These are phyloP conservation scores for Penicillium hesseltinei DNA, from an alignment of 2,329 filamentous ascomycete species.

Conservation along the genomic window DNA sequence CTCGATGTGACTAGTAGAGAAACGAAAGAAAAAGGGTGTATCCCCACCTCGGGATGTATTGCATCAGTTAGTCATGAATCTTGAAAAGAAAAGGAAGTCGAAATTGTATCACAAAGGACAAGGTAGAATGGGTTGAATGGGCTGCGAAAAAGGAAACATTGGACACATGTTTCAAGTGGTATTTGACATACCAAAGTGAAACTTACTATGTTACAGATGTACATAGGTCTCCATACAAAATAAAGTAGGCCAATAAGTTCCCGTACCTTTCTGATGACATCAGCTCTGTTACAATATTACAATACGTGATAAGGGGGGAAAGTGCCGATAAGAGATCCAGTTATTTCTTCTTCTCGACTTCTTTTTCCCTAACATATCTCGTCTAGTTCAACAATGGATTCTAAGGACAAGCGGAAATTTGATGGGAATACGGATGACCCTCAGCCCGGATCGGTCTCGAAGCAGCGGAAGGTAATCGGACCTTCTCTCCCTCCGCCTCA, in stretches of 20 bases:
- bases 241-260: background rate
- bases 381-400: conserved; percentile 6
- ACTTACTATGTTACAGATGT: no score
- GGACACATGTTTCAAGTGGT: background rate
- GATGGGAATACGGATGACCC: conserved; percentile 1
- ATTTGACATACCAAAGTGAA: background rate
- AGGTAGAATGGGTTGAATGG: background rate
- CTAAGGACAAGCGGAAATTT: conserved; percentile 24
- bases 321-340: background rate
- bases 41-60: background rate
- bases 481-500: conserved; percentile 54
- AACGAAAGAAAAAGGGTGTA: background rate
- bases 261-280: background rate
- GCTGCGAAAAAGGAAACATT: no score
- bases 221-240: background rate
- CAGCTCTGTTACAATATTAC: background rate
- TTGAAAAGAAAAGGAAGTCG: no score
- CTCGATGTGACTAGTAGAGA: background rate
- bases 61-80: background rate
- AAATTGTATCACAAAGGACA: background rate
- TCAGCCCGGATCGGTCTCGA: conserved; percentile 1
- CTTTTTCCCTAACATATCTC: background rate
- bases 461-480: conserved; percentile 50
- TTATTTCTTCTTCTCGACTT: background rate
- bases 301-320: background rate